Base-by-base conservation (phyloP, 306 rosid genomes). In the Cicer arietinum region DNA sequence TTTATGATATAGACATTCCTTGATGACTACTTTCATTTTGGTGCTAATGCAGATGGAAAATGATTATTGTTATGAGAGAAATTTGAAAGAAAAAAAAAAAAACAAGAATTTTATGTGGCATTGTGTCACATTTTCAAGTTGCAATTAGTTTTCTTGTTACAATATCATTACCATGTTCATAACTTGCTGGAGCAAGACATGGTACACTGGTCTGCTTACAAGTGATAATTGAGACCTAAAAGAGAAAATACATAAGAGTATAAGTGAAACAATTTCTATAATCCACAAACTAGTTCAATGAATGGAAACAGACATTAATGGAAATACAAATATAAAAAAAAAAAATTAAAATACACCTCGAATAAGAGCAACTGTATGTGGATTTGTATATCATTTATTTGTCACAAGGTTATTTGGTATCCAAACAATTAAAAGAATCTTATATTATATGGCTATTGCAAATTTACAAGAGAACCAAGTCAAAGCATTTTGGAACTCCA, bases 401-500 rank as follows among this genome's bases (percentile, higher is more conserved):
- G 56, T 53, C 61, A 52, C 10, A 37, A 70, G 30, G 58, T 44
- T 77, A 67, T 53, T 66, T 75, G 25, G 57, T 53, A 72, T 13
- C 48, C 65, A 62, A 56, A 73, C 71, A 41, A 67, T 72, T 70
- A 20, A 62, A 73, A 10, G 77, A 47, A 45, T 79, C 25, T 35
- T 71, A 79, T 79, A 75, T 70, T n/a, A 64, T 69, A 69, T 50
- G 59, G 51, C 62, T 71, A 46, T 67, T 76, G 62, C 42, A 58
- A 80, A 73, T 61, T 73, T 77, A 81, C 82, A 77, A 41, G 52
- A 6, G 76, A 10, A 71, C 39, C 50, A 54, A 12, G 60, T 46
- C 71, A 77, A 51, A 30, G 79, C 39, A 60, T 18, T 77, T 37
- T 72, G 66, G 35, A 77, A 67, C 61, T 41, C 70, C 42, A 3